Base-by-base conservation (phyloP, 2,329 filamentous ascomycete genomes). In the Claviceps sp. region DNA sequence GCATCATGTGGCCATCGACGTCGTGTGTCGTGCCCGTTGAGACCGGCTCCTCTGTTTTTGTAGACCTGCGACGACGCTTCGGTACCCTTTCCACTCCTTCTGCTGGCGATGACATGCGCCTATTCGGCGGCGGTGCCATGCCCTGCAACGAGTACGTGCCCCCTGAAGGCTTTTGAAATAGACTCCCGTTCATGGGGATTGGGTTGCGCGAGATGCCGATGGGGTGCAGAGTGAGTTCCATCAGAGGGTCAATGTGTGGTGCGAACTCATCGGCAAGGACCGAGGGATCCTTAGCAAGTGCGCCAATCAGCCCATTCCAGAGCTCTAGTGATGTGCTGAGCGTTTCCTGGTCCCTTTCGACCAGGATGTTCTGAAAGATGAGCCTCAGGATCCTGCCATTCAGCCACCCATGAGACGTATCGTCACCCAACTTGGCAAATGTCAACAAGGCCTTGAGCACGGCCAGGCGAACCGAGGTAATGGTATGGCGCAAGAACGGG, bases 1-100 rank as follows among this genome's bases (percentile, higher is more conserved):
- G 87, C 73, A 98, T 89, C 85, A 98, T 96, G 59, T 95, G 90
- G 9, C 90, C 93, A 65, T 98, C 93, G 18, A 98, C 89, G 65
- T 98, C 95, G 67, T 98, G 93, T 1, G 85, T 80, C n/a, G 85
- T 72, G n/a, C 72, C 78, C 4, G 77, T 70, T 1, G 78, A 70
- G 1, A 78, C 71, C 8, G 77, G 69, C 30, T 90, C 85, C 51
- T 93, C 87, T 20, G 79, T 70, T 71, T 94, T 95, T n/a, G 87
- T 82, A 0, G 87, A 87, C 67, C 89, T 94, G 55, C 89, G 82
- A 37, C 89, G 79, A 57, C 88, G 83, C 68, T 93, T 88, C 2
- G 82, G 73, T 14, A 81, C 75, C 54, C 86, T 78, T 54, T 87
- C 80, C 13, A 73, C 69, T 5, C 70, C 71, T 52, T 81, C 74